Conservation (phyloP, 1,139 yeast species). For the Protomyces inouyei region DNA sequence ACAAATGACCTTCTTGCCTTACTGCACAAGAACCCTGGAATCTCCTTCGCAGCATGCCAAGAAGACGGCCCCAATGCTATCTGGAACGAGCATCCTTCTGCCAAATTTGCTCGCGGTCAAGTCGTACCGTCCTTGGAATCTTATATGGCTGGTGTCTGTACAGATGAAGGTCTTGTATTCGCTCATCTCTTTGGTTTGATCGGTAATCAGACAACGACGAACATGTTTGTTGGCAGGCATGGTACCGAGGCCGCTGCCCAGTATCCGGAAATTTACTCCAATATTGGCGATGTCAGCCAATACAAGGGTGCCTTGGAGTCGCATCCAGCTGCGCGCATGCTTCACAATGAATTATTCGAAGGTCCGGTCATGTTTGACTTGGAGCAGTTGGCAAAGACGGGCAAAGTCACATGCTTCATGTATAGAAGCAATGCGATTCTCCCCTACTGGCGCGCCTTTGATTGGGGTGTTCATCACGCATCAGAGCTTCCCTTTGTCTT, state of each 20-base stretch:
- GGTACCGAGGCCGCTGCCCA: background rate
- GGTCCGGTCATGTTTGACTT: conserved; percentile 16
- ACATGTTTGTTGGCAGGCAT: conserved; percentile 2
- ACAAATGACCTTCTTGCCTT: conserved; percentile 1
- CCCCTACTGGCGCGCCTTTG: conserved; percentile 5
- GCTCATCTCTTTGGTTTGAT: conserved; percentile 16
- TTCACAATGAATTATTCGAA: conserved; percentile 18
- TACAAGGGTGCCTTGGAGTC: background rate
- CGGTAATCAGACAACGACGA: background rate
- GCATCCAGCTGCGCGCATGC: conserved; percentile 11
- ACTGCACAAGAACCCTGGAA: conserved; percentile 1
- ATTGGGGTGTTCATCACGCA: conserved; percentile 15
- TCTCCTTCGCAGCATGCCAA: conserved; percentile 8
- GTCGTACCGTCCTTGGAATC: conserved; percentile 8
- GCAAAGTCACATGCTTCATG: conserved; percentile 1
- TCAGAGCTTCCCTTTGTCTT: conserved; percentile 21
- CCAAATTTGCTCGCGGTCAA: conserved; percentile 6
- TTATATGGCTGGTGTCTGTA: conserved; percentile 4
- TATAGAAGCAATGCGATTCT: conserved; percentile 11
- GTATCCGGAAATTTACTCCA: background rate
- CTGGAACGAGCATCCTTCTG: conserved; percentile 21
- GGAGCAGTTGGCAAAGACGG: conserved; percentile 5
- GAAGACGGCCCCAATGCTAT: conserved; percentile 25
- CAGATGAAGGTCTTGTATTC: conserved; percentile 19
- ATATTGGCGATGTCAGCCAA: conserved; percentile 8